Evolutionary conservation across 768 basidiomycete genomes (phyloP).

Genomic region (Lanmaoa rubissima): DNA sequence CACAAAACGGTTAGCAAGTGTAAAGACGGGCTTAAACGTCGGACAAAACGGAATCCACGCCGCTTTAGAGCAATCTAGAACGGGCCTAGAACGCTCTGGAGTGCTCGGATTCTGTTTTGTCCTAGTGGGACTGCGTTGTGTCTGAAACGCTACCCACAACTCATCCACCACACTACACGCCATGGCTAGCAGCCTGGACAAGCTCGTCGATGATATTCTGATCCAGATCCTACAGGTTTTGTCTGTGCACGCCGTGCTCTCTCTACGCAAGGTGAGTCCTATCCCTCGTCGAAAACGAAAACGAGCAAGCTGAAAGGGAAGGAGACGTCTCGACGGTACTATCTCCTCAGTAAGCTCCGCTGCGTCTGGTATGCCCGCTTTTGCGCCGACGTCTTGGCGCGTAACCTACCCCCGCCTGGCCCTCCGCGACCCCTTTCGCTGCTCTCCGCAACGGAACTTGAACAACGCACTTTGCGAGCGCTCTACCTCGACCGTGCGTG

Average conservation of each 20-base stretch:
- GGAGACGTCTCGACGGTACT: constrained; percentile 30
- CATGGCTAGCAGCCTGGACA: constrained; percentile 19
- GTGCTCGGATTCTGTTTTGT: no score
- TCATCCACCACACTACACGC: neutral
- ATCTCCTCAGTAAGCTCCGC: constrained; percentile 24
- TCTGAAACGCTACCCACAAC: neutral
- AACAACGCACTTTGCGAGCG: constrained; percentile 29
- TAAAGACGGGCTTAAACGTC: no score
- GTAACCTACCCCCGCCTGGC: constrained; percentile 23
- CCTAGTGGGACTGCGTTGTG: no score
- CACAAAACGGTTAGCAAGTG: no score
- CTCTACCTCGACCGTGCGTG: constrained; percentile 24
- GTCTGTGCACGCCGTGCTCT: constrained; percentile 18
- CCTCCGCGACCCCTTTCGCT: constrained; percentile 2
- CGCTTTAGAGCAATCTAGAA: no score
- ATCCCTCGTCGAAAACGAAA: neutral
- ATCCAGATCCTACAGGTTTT: constrained; percentile 17
- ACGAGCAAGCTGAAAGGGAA: neutral
- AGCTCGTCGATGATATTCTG: constrained; percentile 29
- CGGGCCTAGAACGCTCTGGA: no score
- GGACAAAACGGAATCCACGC: no score
- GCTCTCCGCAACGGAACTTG: constrained; percentile 24
- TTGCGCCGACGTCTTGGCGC: constrained; percentile 22
- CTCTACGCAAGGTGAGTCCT: constrained; percentile 23
- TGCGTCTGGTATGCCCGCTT: constrained; percentile 26